Percentiles rank a stretch among this genome's conserved stretches.
Conservation (phyloP, 164 flowering plant species). For the Protea cynaroides region DNA sequence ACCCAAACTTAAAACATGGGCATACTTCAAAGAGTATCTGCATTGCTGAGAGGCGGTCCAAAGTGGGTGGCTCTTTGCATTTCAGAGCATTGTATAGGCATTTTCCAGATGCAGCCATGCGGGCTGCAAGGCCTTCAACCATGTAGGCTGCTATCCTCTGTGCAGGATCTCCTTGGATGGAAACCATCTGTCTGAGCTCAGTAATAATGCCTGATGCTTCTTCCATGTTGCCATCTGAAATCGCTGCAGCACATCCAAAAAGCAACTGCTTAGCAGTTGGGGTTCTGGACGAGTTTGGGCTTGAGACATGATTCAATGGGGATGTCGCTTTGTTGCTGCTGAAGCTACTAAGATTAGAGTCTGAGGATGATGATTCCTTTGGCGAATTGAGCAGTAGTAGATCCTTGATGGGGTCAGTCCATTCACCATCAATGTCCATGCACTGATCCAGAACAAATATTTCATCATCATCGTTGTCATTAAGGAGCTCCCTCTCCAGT, state of each 20-base stretch:
- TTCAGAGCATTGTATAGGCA: slow-evolving; percentile 71
- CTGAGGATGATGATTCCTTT: slow-evolving; percentile 67
- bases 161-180: slow-evolving; percentile 89
- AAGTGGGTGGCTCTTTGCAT: slow-evolving; percentile 88
- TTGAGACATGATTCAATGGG: slow-evolving; percentile 13
- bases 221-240: slow-evolving; percentile 59
- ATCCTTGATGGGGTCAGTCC: slow-evolving; percentile 43
- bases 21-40: slow-evolving; percentile 93
- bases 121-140: slow-evolving; percentile 97
- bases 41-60: slow-evolving; percentile 91
- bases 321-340: slow-evolving; percentile 39
- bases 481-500: slow-evolving; percentile 66
- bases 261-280: slow-evolving; percentile 62
- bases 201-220: slow-evolving; percentile 56
- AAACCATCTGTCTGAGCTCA: slow-evolving; percentile 68
- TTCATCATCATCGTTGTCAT: slow-evolving; percentile 39
- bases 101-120: slow-evolving; percentile 77
- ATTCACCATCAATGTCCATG: slow-evolving; percentile 66
- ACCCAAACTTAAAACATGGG: slow-evolving; percentile 94
- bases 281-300: slow-evolving; percentile 2
- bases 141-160: slow-evolving; percentile 93
- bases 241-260: slow-evolving; percentile 60
- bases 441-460: slow-evolving; percentile 24
- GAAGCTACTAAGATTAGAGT: slow-evolving; percentile 58
- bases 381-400: slow-evolving; percentile 48